Percentiles rank a stretch among this genome's conserved stretches.
Conservation (phyloP, 208 protist species). For the Trichomonas vaginalis region DNA sequence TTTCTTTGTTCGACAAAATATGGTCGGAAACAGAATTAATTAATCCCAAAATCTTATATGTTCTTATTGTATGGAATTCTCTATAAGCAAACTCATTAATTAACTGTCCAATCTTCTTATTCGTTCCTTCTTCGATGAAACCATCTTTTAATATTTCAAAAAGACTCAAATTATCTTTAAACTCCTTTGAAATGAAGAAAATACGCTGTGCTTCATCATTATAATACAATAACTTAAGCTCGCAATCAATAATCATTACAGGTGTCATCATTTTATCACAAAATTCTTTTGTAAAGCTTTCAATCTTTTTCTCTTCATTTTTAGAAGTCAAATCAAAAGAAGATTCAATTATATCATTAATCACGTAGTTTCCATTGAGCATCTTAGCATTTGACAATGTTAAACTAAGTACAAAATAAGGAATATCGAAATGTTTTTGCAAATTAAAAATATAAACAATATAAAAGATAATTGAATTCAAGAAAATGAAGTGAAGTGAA, state of each 20-base stretch:
- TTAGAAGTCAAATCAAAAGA: background rate
- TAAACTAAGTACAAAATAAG: background rate
- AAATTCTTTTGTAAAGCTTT: background rate
- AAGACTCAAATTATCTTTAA: background rate
- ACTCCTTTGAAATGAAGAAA: background rate
- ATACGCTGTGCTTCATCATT: background rate
- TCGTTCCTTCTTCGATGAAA: background rate
- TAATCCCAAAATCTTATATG: background rate
- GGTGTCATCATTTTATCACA: background rate
- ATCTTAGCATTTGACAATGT: background rate
- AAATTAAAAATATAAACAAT: background rate
- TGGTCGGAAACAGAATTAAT: background rate
- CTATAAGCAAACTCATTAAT: background rate
- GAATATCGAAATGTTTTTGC: background rate
- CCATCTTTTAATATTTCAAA: background rate
- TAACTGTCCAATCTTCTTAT: background rate
- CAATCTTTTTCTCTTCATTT: background rate
- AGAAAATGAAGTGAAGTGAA: background rate
- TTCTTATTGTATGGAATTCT: background rate
- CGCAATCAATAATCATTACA: background rate
- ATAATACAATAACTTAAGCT: background rate
- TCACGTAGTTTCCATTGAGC: background rate
- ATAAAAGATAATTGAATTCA: background rate
- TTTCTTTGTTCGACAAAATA: background rate
- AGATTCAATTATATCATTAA: background rate